Percentiles rank a stretch among this genome's conserved stretches.
Evolutionary conservation across 2,329 filamentous ascomycete genomes (phyloP).

Genomic region (Penicillium sp.): DNA sequence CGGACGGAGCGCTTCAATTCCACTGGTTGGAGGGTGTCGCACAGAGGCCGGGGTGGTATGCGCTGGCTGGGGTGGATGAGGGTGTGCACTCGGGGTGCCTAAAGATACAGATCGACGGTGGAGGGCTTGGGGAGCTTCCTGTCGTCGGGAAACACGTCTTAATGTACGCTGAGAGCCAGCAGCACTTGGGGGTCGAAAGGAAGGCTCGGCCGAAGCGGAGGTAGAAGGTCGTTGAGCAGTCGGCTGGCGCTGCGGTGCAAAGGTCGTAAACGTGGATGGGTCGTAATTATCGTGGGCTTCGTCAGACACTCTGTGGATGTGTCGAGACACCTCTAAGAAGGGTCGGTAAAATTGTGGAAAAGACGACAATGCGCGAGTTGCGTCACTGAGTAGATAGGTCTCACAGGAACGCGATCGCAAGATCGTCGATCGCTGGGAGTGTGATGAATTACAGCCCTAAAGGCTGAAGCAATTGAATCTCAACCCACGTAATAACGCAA

Average conservation of each 20-base stretch:
- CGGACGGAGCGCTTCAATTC: slow-evolving; percentile 27
- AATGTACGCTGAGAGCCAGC: slow-evolving; percentile 55
- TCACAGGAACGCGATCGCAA: slow-evolving; percentile 18
- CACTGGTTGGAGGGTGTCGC: slow-evolving; percentile 22
- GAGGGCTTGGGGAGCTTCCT: slow-evolving; percentile 47
- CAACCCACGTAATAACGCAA: slow-evolving; percentile 6
- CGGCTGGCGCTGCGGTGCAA: slow-evolving; percentile 50
- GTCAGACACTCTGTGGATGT: slow-evolving; percentile 48
- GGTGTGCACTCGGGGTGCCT: slow-evolving; percentile 40
- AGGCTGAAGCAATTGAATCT: slow-evolving; percentile 4
- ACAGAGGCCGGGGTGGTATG: slow-evolving; percentile 30
- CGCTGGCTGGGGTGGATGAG: slow-evolving; percentile 29
- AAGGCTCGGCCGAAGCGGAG: slow-evolving; percentile 42
- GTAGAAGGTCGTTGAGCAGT: slow-evolving; percentile 43
- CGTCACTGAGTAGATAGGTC: slow-evolving; percentile 18
- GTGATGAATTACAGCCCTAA: neutral
- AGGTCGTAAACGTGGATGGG: slow-evolving; percentile 46
- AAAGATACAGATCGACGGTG: slow-evolving; percentile 48
- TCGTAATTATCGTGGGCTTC: slow-evolving; percentile 59
- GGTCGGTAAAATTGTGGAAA: slow-evolving; percentile 25
- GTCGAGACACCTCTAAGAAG: slow-evolving; percentile 47
- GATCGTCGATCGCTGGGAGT: slow-evolving; percentile 2
- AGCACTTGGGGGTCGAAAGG: slow-evolving; percentile 54
- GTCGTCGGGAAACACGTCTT: slow-evolving; percentile 54
- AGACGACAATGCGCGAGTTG: slow-evolving; percentile 38